A percentile compares a stretch with the other conserved stretches of the same genome.
Evolutionary conservation across 306 rosid species (phyloP).

Genomic region (Cicer yamashitae): DNA sequence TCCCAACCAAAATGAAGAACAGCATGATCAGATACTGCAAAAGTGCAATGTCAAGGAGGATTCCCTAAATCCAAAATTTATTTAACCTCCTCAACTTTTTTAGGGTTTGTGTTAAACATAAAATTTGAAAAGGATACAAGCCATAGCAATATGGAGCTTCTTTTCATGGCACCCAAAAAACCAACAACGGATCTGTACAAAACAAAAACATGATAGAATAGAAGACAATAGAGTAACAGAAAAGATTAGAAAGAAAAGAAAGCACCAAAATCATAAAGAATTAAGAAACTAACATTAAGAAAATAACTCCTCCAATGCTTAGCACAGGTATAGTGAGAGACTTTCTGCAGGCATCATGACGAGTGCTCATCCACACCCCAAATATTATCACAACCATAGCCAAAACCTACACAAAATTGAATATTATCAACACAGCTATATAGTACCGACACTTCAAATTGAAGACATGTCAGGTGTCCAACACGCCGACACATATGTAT

Average conservation of each 20-base stretch:
- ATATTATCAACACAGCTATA: constrained; percentile 22
- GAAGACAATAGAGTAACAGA: neutral
- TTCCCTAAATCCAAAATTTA: constrained; percentile 10
- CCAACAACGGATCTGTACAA: constrained; percentile 82
- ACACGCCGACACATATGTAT: neutral
- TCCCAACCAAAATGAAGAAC: constrained; percentile 78
- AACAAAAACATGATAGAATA: constrained; percentile 29
- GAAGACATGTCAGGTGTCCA: neutral
- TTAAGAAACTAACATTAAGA: constrained; percentile 68
- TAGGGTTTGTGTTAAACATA: no score
- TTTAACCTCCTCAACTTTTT: no score
- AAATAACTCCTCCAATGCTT: constrained; percentile 81
- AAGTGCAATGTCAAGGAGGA: constrained; percentile 62
- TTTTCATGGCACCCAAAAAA: constrained; percentile 88
- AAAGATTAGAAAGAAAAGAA: constrained; percentile 3
- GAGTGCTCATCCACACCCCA: constrained; percentile 93
- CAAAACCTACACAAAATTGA: constrained; percentile 62
- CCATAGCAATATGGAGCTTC: constrained; percentile 76
- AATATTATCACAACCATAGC: constrained; percentile 74
- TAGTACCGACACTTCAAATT: neutral
- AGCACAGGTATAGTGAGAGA: constrained; percentile 85
- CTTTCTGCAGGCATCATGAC: constrained; percentile 80
- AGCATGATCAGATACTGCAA: constrained; percentile 78
- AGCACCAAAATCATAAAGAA: constrained; percentile 24
- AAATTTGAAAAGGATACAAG: constrained; percentile 69